Percentiles rank a stretch among this genome's conserved stretches.
Evolutionary conservation across 306 rosid genomes (phyloP).

Genomic region (Alnus glutinosa): DNA sequence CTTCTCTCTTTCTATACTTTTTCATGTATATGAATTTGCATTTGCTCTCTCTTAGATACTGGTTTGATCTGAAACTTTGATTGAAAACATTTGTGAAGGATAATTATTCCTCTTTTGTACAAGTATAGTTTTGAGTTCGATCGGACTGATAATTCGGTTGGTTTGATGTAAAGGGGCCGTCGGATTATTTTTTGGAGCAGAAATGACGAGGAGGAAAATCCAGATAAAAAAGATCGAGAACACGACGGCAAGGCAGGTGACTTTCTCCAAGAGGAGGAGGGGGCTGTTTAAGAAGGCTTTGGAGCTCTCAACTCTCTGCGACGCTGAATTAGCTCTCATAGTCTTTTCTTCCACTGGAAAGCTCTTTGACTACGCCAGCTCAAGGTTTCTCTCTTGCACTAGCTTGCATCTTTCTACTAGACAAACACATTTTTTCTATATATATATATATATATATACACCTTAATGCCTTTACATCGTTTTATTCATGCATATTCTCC

Average conservation of each 20-base stretch:
- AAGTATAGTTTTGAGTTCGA: neutral
- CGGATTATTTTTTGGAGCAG: neutral
- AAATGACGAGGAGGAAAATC: slow-evolving; percentile 42
- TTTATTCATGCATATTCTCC: too few species aligned
- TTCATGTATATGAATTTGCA: too few species aligned
- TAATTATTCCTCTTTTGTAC: neutral
- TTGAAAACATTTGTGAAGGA: too few species aligned
- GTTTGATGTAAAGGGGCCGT: neutral
- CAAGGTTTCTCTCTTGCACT: slow-evolving; percentile 29
- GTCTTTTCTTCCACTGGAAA: slow-evolving; percentile 43
- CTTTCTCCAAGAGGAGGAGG: slow-evolving; percentile 46
- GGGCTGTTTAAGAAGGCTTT: slow-evolving; percentile 50
- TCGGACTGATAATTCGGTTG: neutral
- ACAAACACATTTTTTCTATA: neutral
- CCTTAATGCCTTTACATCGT: too few species aligned
- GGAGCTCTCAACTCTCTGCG: slow-evolving; percentile 50
- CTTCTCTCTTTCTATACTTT: neutral
- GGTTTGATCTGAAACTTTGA: too few species aligned
- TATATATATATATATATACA: too few species aligned
- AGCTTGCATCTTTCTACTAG: neutral
- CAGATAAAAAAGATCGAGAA: slow-evolving; percentile 47
- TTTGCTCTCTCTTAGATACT: too few species aligned
- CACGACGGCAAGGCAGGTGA: slow-evolving; percentile 43
- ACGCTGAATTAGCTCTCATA: slow-evolving; percentile 43
- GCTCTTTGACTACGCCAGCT: slow-evolving; percentile 38